phyloP scores from a whole-genome alignment of 139 green algal genomes.

The Coelastrella sp. region DNA sequence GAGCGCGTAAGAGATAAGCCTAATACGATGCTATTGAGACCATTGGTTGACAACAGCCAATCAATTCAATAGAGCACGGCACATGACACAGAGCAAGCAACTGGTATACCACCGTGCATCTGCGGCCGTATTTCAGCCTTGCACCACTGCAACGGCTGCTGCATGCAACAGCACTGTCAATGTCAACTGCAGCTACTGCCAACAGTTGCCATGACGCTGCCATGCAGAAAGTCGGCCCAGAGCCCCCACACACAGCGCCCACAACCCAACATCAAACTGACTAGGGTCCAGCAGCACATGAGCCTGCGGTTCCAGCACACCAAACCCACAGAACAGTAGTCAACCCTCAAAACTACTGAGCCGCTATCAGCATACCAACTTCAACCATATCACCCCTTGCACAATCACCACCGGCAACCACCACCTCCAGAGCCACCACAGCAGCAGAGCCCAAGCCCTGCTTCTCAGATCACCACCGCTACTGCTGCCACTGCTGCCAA shows the following conservation, averaged over 20 bases:
- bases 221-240: background rate
- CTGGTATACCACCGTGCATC: background rate
- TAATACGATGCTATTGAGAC: no score
- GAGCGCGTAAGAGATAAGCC: no score
- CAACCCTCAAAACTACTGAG: background rate
- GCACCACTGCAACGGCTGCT: background rate
- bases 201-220: background rate
- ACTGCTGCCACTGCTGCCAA: constrained; percentile 2
- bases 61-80: background rate
- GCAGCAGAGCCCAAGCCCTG: background rate
- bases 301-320: background rate
- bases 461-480: background rate
- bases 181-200: background rate
- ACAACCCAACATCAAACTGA: background rate
- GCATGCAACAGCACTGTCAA: background rate
- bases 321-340: background rate
- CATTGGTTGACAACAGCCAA: no score
- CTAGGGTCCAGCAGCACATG: background rate
- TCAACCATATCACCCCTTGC: background rate
- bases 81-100: background rate
- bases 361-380: background rate
- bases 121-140: background rate
- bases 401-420: background rate
- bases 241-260: background rate
- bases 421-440: background rate